phyloP scores from a whole-genome alignment of 768 basidiomycete species.

The Coprinellus aureogranulatus region DNA sequence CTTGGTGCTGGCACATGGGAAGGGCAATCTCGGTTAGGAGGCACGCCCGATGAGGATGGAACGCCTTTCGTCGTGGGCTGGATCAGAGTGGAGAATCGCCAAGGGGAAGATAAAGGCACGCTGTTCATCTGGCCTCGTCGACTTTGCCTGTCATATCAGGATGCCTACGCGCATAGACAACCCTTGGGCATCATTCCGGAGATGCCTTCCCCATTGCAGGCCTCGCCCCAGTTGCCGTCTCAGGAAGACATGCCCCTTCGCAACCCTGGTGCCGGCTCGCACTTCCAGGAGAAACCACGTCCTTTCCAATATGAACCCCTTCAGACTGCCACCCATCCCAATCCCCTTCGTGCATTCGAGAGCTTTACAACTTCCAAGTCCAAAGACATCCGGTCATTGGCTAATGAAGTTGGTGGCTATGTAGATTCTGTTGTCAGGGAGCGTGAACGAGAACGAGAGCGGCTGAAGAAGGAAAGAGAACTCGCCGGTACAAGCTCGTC shows the following conservation, averaged over 20 bases:
- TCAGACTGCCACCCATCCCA: constrained; percentile 15
- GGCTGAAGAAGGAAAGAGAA: constrained; percentile 66
- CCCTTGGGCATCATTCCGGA: constrained; percentile 59
- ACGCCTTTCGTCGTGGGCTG: constrained; percentile 61
- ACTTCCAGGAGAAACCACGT: constrained; percentile 20
- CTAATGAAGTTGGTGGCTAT: constrained; percentile 62
- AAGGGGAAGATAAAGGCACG: constrained; percentile 78
- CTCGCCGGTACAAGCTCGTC: constrained; percentile 30
- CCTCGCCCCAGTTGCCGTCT: constrained; percentile 36
- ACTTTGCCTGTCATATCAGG: constrained; percentile 49
- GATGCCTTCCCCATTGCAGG: constrained; percentile 61
- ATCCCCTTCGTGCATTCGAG: constrained; percentile 38
- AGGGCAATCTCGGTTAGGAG: constrained; percentile 7
- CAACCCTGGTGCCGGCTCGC: constrained; percentile 20
- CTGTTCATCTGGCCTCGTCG: constrained; percentile 69
- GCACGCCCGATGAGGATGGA: neutral
- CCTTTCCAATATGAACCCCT: neutral
- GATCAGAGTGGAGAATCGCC: constrained; percentile 73
- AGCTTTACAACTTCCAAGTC: constrained; percentile 51
- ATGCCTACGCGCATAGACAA: constrained; percentile 34
- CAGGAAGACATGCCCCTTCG: constrained; percentile 26
- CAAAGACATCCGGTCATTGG: constrained; percentile 51
- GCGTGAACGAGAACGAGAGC: constrained; percentile 73
- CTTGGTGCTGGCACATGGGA: constrained; percentile 61
- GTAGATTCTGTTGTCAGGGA: constrained; percentile 77